phyloP scores from a whole-genome alignment of 2,329 filamentous ascomycete species.

The Tolypocladium paradoxum region DNA sequence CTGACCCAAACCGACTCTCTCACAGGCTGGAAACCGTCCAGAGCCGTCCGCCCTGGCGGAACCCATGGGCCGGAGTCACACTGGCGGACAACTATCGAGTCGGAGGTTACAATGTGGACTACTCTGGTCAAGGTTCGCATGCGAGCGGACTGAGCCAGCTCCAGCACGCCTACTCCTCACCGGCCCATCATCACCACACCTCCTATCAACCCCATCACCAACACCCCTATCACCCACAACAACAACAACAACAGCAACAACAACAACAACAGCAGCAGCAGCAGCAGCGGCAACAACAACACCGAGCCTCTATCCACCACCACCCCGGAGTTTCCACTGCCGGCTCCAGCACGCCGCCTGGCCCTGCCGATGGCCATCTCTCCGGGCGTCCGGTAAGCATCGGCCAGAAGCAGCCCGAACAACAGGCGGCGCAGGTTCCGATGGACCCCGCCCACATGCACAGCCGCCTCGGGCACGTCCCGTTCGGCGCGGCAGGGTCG shows the following conservation, averaged over 20 bases:
- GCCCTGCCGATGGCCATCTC: constrained; percentile 24
- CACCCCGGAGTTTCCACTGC: constrained; percentile 30
- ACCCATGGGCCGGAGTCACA: constrained; percentile 61
- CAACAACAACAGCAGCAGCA: background rate
- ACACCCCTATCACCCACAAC: constrained; percentile 19
- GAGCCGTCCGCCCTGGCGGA: constrained; percentile 68
- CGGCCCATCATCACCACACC: constrained; percentile 20
- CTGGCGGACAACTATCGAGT: constrained; percentile 66
- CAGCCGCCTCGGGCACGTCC: constrained; percentile 40
- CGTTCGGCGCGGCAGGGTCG: constrained; percentile 39
- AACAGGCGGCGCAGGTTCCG: constrained; percentile 40
- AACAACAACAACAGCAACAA: constrained; percentile 21
- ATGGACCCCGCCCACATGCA: constrained; percentile 46
- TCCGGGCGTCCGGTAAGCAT: constrained; percentile 22
- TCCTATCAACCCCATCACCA: constrained; percentile 5
- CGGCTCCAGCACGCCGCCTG: constrained; percentile 33
- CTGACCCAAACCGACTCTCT: constrained; percentile 46
- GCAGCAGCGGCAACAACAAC: constrained; percentile 1
- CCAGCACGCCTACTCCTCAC: constrained; percentile 50
- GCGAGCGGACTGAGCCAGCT: constrained; percentile 53
- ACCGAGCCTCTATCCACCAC: constrained; percentile 39
- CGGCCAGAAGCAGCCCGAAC: constrained; percentile 28
- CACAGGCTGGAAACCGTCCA: constrained; percentile 58
- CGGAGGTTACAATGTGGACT: constrained; percentile 65
- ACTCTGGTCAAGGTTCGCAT: constrained; percentile 57